Base-by-base conservation (phyloP, 441 rosid species). In the Syzygium malaccense region DNA sequence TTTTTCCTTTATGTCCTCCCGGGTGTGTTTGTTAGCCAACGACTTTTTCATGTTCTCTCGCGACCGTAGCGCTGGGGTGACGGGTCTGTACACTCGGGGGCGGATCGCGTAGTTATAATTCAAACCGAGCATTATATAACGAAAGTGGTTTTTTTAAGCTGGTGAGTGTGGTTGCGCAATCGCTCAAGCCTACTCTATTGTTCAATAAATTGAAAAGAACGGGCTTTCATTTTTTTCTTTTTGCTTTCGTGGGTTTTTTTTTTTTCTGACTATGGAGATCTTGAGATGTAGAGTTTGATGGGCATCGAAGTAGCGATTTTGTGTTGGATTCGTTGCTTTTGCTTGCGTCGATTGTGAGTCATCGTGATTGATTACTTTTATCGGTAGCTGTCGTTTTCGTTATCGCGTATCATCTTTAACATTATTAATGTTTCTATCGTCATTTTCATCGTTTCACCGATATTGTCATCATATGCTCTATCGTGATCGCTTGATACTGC, bases 351-450 rank as follows among this genome's bases (percentile, higher is more conserved):
- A 15, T 64, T 3, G 71, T 8, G 20, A 64, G 71, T 30, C 5
- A 0, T 5, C 17, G 0, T 64, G 5, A n/a, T 30, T 7, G 5
- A 5, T 64, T 30, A 30, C 0, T 17, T 3, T 15, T 64, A 64
- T 0, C 33, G 4, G 4, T 30, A 0, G 1, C 20, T 3, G 11
- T 10, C 2, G 2, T 32, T 66, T 66, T 66, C 2, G 18, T 14
- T 18, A 19, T 62, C 2, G 1, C 0, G 14, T n/a, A n/a, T 5
- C 3, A 19, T 66, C 14, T 5, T 66, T 18, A 19, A 4, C 3
- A 9, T 68, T 26, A 4, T 68, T 33, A 18, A 0, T 33, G 14
- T 9, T 3, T 9, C 28, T 0, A 5, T 18, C 4, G 1, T 0
- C 7, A n/a, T 3, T 17, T 8, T 1, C 53, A 49, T 11, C 0